Conservation (phyloP, 257 asterid genomes). For the Nicotiana undulata region DNA sequence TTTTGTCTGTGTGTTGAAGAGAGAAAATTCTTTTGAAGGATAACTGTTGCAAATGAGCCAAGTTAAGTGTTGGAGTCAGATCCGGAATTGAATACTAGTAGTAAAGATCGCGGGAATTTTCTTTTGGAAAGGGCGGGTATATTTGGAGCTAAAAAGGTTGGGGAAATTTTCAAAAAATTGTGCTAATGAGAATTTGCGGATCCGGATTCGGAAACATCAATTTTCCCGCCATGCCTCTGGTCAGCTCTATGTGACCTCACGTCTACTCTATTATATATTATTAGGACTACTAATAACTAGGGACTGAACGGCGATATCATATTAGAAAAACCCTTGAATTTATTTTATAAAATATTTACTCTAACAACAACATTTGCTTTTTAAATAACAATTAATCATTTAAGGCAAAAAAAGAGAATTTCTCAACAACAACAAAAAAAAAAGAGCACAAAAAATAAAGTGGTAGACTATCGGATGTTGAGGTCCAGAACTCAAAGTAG, state of each 20-base stretch:
- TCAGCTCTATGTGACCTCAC: not conserved
- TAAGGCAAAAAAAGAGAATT: no score
- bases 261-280: no score
- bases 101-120: not conserved
- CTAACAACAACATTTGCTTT: no score
- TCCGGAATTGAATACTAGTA: not conserved
- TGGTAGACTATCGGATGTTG: no score
- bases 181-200: not conserved
- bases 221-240: not conserved
- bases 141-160: not conserved
- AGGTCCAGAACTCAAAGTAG: no score
- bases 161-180: not conserved
- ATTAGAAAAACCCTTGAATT: no score
- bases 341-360: no score
- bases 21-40: not conserved
- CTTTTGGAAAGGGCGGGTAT: constrained; percentile 1
- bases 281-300: no score
- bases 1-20: not conserved
- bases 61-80: not conserved
- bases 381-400: no score
- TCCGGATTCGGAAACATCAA: not conserved
- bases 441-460: no score
- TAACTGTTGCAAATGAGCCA: not conserved
- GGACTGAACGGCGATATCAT: no score
- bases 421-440: no score